These are phyloP conservation scores for Biscogniauxia mediterranea DNA, from an alignment of 2,329 filamentous ascomycete species.

Conservation along the genomic window DNA sequence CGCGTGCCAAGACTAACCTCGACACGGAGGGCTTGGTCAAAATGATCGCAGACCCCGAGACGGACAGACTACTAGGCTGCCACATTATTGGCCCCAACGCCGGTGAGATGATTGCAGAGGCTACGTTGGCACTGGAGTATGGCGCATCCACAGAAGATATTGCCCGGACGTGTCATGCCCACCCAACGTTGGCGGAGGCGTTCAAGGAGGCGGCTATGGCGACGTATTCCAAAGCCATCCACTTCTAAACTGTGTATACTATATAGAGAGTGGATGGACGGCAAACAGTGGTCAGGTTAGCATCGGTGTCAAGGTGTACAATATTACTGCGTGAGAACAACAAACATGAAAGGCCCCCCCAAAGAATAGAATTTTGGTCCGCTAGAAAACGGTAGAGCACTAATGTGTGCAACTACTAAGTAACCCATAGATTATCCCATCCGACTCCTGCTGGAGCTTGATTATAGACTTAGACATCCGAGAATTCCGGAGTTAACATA, in stretches of 20 bases:
- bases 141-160: conserved; percentile 94
- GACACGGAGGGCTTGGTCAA: conserved; percentile 96
- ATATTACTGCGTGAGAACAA: conserved; percentile 32
- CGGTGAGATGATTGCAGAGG: conserved; percentile 99
- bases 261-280: conserved; percentile 22
- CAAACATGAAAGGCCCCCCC: conserved; percentile 16
- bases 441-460: neutral
- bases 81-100: conserved; percentile 97
- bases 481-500: neutral
- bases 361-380: neutral
- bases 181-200: conserved; percentile 92
- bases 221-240: conserved; percentile 91
- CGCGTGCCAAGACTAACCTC: conserved; percentile 96
- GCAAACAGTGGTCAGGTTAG: conserved; percentile 21
- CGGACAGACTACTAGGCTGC: conserved; percentile 89
- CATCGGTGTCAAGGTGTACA: conserved; percentile 36
- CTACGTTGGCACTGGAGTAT: conserved; percentile 91
- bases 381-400: neutral
- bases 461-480: neutral
- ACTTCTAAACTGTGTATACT: conserved; percentile 64
- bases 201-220: conserved; percentile 99
- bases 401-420: neutral
- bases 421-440: neutral
- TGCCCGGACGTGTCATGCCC: conserved; percentile 90
- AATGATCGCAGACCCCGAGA: conserved; percentile 94